phyloP scores from a whole-genome alignment of 352 stramenopile species.

The Pythium monospermum region DNA sequence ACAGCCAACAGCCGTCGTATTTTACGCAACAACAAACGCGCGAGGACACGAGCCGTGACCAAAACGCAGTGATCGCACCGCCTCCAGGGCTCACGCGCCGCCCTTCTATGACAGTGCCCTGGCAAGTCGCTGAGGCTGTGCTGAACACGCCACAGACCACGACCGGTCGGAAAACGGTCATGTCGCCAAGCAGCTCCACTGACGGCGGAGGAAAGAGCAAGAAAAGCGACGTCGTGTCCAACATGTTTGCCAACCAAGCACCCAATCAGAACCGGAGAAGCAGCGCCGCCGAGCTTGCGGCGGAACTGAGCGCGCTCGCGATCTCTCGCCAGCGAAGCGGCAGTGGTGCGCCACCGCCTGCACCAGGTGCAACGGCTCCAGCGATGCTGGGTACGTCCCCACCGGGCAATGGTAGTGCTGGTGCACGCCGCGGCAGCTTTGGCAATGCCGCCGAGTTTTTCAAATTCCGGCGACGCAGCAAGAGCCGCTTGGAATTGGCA shows the following conservation, averaged over 20 bases:
- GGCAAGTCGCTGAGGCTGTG: slow-evolving; percentile 79
- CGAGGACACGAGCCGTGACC: slow-evolving; percentile 45
- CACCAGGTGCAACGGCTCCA: slow-evolving; percentile 13
- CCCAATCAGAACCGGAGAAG: slow-evolving; percentile 18
- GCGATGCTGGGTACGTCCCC: slow-evolving; percentile 28
- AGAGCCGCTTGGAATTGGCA: slow-evolving; percentile 75
- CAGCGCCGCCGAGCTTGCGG: slow-evolving; percentile 49
- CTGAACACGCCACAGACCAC: slow-evolving; percentile 77
- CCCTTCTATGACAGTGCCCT: slow-evolving; percentile 82
- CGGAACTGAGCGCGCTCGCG: slow-evolving; percentile 52
- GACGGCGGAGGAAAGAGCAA: not conserved
- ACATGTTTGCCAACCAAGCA: slow-evolving; percentile 32
- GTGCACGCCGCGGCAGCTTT: slow-evolving; percentile 64
- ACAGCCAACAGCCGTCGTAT: slow-evolving; percentile 67
- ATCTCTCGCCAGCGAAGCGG: slow-evolving; percentile 40
- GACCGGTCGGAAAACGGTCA: slow-evolving; percentile 55
- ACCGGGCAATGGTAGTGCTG: slow-evolving; percentile 14
- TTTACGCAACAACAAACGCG: slow-evolving; percentile 66
- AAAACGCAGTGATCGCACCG: slow-evolving; percentile 60
- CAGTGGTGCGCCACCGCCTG: slow-evolving; percentile 19
- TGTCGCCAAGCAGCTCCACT: slow-evolving; percentile 31
- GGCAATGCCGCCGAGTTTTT: slow-evolving; percentile 83
- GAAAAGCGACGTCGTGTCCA: slow-evolving; percentile 28
- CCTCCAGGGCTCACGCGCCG: slow-evolving; percentile 68
- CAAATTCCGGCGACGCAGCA: slow-evolving; percentile 82